Conservation (phyloP, 805 yeast genomes). For the Hanseniaspora guilliermondii region DNA sequence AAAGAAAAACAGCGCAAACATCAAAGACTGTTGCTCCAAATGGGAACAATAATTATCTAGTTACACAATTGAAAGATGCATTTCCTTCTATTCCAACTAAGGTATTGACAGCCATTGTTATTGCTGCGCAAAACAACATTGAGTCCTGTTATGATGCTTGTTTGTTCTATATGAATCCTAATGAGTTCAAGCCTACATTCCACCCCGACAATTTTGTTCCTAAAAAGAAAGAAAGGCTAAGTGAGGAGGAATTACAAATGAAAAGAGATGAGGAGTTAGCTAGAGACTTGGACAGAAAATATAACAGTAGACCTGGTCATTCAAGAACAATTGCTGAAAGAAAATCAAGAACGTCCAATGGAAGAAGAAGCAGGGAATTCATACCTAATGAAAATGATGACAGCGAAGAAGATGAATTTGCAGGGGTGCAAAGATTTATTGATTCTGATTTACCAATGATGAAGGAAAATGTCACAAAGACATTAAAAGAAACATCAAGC, state of each 20-base stretch:
- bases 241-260: conserved; percentile 32
- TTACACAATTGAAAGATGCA: conserved; percentile 60
- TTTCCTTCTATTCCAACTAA: conserved; percentile 69
- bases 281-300: conserved; percentile 61
- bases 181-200: conserved; percentile 14
- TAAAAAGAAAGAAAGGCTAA: not conserved
- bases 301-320: conserved; percentile 23
- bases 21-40: conserved; percentile 5
- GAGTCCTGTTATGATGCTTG: conserved; percentile 86
- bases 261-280: conserved; percentile 76
- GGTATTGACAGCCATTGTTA: conserved; percentile 61
- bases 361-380: conserved; percentile 23
- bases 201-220: conserved; percentile 20
- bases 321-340: conserved; percentile 11
- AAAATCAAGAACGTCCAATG: conserved; percentile 14
- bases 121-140: conserved; percentile 70
- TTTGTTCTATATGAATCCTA: conserved; percentile 64
- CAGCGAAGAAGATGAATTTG: conserved; percentile 28
- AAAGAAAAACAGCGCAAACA: conserved; percentile 17
- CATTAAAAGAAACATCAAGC: conserved; percentile 67
- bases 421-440: conserved; percentile 45
- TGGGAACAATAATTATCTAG: conserved; percentile 20
- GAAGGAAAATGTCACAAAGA: conserved; percentile 55
- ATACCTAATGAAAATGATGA: conserved; percentile 18
- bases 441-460: conserved; percentile 46